Conservation (phyloP, 805 yeast genomes). For the Tetrapisispora pingtungensis region DNA sequence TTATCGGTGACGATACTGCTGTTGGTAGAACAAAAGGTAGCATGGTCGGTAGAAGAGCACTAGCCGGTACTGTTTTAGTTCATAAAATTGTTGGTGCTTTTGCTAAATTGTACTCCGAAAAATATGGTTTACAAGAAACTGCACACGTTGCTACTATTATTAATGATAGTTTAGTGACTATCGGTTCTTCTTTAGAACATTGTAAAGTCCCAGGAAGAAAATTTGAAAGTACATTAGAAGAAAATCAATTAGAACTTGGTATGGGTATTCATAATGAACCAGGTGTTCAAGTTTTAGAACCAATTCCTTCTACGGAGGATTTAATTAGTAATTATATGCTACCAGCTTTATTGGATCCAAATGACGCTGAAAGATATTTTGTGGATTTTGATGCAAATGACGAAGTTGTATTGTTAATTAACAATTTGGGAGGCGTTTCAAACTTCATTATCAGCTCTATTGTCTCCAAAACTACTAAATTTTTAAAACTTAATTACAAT, state of each 20-base stretch:
- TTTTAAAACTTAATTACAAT: slow-evolving; percentile 42
- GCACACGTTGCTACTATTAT: slow-evolving; percentile 50
- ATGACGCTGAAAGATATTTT: slow-evolving; percentile 71
- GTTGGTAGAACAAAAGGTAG: slow-evolving; percentile 87
- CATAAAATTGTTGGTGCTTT: slow-evolving; percentile 82
- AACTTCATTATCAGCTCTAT: slow-evolving; percentile 68
- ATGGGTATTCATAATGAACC: slow-evolving; percentile 96
- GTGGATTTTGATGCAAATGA: slow-evolving; percentile 59
- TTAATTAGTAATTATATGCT: slow-evolving; percentile 49
- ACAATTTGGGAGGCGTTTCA: slow-evolving; percentile 87
- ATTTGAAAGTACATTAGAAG: slow-evolving; percentile 42
- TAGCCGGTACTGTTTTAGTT: slow-evolving; percentile 82
- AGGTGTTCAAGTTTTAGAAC: slow-evolving; percentile 47
- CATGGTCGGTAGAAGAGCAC: slow-evolving; percentile 87
- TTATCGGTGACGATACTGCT: slow-evolving; percentile 87
- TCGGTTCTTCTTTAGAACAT: slow-evolving; percentile 84
- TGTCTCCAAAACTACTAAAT: slow-evolving; percentile 45
- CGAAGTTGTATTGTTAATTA: slow-evolving; percentile 60
- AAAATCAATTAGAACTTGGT: slow-evolving; percentile 74
- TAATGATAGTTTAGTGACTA: slow-evolving; percentile 62
- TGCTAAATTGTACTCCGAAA: slow-evolving; percentile 33
- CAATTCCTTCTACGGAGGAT: slow-evolving; percentile 59
- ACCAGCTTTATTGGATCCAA: slow-evolving; percentile 47
- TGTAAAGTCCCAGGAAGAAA: slow-evolving; percentile 81
- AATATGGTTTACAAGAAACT: slow-evolving; percentile 43